Percentiles rank a stretch among this genome's conserved stretches.
Conservation (phyloP, 495 filamentous ascomycete genomes). For the Hyaloscypha bicolor region DNA sequence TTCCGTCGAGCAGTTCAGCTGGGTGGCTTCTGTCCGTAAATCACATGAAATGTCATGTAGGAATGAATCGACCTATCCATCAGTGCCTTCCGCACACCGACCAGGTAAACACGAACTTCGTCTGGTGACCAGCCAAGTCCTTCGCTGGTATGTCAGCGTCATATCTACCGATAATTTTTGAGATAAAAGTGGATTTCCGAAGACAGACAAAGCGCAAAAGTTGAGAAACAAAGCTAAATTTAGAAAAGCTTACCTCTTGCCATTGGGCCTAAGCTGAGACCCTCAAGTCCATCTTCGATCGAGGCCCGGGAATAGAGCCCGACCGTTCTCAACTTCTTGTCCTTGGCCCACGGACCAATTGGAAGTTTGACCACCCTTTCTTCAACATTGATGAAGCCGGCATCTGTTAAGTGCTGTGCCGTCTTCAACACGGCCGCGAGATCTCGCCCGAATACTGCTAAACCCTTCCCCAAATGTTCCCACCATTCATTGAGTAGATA, state of each 20-base stretch:
- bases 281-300: constrained; percentile 43
- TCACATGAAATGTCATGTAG: constrained; percentile 18
- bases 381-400: constrained; percentile 57
- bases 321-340: constrained; percentile 44
- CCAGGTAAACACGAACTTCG: constrained; percentile 22
- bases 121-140: constrained; percentile 45
- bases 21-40: neutral
- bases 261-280: constrained; percentile 48
- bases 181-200: no score
- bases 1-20: no score
- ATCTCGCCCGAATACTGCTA: constrained; percentile 18
- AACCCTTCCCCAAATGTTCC: constrained; percentile 38
- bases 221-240: no score
- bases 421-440: constrained; percentile 42
- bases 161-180: no score
- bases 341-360: constrained; percentile 53
- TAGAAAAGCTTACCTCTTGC: constrained; percentile 30
- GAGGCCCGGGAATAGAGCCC: constrained; percentile 35
- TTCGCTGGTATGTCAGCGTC: no score
- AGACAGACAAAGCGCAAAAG: no score
- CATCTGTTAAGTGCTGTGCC: constrained; percentile 48
- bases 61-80: constrained; percentile 25
- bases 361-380: constrained; percentile 46
- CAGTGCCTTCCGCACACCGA: constrained; percentile 26
- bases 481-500: constrained; percentile 32